Base-by-base conservation (phyloP, 2,329 filamentous ascomycete species). In the Fusarium sp. region DNA sequence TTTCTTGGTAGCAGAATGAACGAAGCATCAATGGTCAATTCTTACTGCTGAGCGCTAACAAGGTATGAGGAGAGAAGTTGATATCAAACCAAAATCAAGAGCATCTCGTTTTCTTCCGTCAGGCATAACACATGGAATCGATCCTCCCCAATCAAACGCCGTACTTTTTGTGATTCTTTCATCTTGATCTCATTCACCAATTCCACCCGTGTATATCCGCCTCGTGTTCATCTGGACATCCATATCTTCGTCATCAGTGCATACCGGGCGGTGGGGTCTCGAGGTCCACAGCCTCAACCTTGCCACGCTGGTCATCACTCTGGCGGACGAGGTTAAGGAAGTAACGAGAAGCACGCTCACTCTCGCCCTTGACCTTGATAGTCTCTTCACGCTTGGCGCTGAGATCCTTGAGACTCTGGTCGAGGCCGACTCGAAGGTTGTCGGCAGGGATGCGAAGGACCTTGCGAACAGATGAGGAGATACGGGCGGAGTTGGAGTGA, bases 401-500 rank as follows among this genome's bases (percentile, higher is more conserved):
- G 13, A 98, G 88, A 74, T 96, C 90, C 81, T 98, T 94, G 49
- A 98, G 91, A 29, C 90, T 94, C 57, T 92, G 90, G 75, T 97
- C 92, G 30, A 99, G 87, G 55, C 92, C 91, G 45, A 94, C 90
- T 57, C 94, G 91, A 10, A 99, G 88, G 75, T 94, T 94, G 76
- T 95, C 92, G 3, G 94, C 93, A 1, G 96, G 96, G 75, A 92
- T 90, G 64, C 93, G 93, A 41, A 99, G 88, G 11, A 97, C 94
- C 78, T 94, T 93, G 72, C 95, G 93, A 44, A 97, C 94, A 58
- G 97, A 92, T 27, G 89, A 87, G 24, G 93, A 91, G 76, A 99
- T 97, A 57, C 96, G 92, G 20, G 87, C 85, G 46, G 94, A 90
- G 82, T 99, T 99, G 71, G 88, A 83, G 80, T 99, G 96, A 2